Evolutionary conservation across 1,284 basidiomycete genomes (phyloP).

Genomic region (Hortiboletus rubellus): DNA sequence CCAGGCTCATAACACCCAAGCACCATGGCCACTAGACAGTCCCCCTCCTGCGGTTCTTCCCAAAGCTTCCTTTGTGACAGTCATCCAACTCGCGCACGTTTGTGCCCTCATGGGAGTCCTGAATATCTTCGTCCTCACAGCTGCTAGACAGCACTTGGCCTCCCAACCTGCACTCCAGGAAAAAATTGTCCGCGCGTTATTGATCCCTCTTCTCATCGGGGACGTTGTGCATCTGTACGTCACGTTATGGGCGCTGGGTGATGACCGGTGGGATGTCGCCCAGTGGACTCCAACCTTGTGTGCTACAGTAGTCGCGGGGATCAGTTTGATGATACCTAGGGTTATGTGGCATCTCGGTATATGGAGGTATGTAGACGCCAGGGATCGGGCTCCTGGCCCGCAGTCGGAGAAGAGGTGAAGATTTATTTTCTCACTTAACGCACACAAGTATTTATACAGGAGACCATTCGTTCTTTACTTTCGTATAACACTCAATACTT

Average conservation of each 20-base stretch:
- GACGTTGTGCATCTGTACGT: slow-evolving; percentile 64
- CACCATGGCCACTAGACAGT: slow-evolving; percentile 58
- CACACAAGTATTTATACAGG: slow-evolving; percentile 9
- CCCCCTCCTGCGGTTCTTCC: slow-evolving; percentile 54
- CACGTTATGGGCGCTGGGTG: slow-evolving; percentile 72
- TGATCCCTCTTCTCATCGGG: slow-evolving; percentile 66
- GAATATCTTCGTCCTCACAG: slow-evolving; percentile 64
- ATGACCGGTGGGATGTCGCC: slow-evolving; percentile 57
- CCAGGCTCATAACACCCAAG: slow-evolving; percentile 71
- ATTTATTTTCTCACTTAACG: slow-evolving; percentile 31
- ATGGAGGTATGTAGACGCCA: slow-evolving; percentile 64
- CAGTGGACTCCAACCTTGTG: slow-evolving; percentile 69
- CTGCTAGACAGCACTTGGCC: slow-evolving; percentile 58
- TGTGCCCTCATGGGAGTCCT: slow-evolving; percentile 70
- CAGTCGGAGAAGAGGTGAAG: slow-evolving; percentile 19
- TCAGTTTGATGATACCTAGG: slow-evolving; percentile 65
- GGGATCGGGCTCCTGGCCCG: slow-evolving; percentile 44
- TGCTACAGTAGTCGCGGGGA: slow-evolving; percentile 61
- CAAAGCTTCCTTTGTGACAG: slow-evolving; percentile 61
- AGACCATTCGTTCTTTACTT: not conserved
- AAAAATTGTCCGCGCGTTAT: slow-evolving; percentile 60
- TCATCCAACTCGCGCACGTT: slow-evolving; percentile 71
- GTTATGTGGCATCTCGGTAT: slow-evolving; percentile 71
- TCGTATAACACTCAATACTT: not conserved
- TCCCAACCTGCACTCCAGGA: slow-evolving; percentile 64